Base-by-base conservation (phyloP, 495 filamentous ascomycete species). In the Penicillium subrubescens region DNA sequence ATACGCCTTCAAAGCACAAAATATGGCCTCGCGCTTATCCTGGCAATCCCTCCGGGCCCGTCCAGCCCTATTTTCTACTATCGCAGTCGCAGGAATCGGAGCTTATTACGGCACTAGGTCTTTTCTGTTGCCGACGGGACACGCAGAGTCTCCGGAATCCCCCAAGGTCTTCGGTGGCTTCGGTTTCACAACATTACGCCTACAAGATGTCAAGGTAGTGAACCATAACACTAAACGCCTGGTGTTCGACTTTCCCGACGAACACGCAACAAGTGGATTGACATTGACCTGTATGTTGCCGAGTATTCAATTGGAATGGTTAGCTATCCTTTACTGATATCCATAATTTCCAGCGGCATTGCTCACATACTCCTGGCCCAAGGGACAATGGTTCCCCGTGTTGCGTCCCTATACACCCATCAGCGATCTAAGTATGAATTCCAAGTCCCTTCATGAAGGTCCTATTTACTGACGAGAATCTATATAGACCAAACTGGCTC, bases 171-270 rank as follows among this genome's bases (percentile, higher is more conserved):
- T 76, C 52, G 57, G 63, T 3, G 66, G 69, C 2, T 67, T 69
- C 19, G 68, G 69, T 0, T 66, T 72, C 21, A 73, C 67, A 1
- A 70, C 71, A 0, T 53, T 77, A 29, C 75, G 75, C 8, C 25
- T 78, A 23, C 67, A 74, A 44, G 86, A 84, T 69, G 77, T 81
- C 54, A 81, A 89, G 66, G 64, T 74, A 2, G 79, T 90, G 57
- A 90, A 86, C 69, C 86, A 88, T 74, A 87, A 91, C 64, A 89
- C 86, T 5, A 90, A 89, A 69, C 80, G 81, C 37, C 73, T 91
- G 54, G 79, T 84, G 5, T 91, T 91, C 51, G 83, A 84, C 62
- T 79, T 89, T 10, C 87, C 88, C 0, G 77, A 84, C 21, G 50
- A 72, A n/a, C 67, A 77, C 19, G 71, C 75, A 8, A 68, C 75